Evolutionary conservation across 345 rosid species (phyloP).

Genomic region (Bruguiera gymnorhiza): DNA sequence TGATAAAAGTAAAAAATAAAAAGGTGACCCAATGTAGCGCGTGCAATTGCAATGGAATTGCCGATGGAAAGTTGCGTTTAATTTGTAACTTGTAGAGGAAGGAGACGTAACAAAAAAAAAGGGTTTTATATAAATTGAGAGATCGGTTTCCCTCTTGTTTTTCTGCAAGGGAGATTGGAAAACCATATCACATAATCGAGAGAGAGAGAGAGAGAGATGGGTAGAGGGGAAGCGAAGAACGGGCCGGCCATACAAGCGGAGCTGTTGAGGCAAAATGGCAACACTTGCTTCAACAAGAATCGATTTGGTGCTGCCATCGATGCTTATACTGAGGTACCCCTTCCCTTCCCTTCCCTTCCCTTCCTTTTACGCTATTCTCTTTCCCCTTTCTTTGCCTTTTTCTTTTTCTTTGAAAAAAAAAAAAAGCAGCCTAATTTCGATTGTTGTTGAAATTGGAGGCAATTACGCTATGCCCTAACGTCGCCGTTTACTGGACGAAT

Average conservation of each 20-base stretch:
- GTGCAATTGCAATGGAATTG: too few relatives aligned
- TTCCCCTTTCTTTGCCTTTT: background rate
- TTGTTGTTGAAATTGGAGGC: constrained; percentile 44
- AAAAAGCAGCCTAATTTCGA: background rate
- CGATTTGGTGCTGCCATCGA: constrained; percentile 92
- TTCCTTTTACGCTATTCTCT: background rate
- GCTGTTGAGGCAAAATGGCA: constrained; percentile 56
- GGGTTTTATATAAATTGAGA: too few relatives aligned
- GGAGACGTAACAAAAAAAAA: too few relatives aligned
- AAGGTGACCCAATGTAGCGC: too few relatives aligned
- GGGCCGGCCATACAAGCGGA: constrained; percentile 68
- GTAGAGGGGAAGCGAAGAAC: constrained; percentile 23
- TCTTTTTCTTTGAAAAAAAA: too few relatives aligned
- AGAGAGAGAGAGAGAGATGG: constrained; percentile 28
- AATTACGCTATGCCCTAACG: constrained; percentile 74
- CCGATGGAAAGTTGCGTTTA: too few relatives aligned
- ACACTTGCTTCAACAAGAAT: constrained; percentile 50
- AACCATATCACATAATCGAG: too few relatives aligned
- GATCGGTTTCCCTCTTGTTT: too few relatives aligned
- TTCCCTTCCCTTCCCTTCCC: background rate
- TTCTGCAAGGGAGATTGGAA: too few relatives aligned
- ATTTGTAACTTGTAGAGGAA: too few relatives aligned
- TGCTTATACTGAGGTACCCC: constrained; percentile 78
- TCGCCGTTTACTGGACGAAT: constrained; percentile 84
- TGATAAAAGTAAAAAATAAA: too few relatives aligned